Percentiles rank a stretch among this genome's conserved stretches.
These are phyloP conservation scores for Salix exigua DNA, from an alignment of 345 rosid genomes.

Conservation along the genomic window DNA sequence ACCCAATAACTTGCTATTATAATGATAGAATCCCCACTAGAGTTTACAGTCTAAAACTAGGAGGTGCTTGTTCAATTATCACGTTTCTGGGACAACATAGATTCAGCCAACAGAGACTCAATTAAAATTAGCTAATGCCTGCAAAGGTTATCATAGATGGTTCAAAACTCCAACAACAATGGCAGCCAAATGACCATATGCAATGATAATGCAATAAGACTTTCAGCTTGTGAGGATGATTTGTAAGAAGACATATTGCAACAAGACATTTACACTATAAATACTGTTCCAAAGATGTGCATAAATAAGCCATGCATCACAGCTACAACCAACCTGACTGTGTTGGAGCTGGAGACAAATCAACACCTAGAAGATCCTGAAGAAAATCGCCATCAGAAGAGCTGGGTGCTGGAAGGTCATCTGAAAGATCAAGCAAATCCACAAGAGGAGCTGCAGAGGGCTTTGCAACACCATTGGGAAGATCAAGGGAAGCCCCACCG, in stretches of 20 bases:
- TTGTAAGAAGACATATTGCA: background rate
- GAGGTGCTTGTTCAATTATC: background rate
- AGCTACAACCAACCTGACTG: slow-evolving; percentile 54
- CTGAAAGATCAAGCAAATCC: slow-evolving; percentile 87
- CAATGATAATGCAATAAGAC: background rate
- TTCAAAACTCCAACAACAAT: background rate
- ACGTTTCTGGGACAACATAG: background rate
- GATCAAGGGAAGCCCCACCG: slow-evolving; percentile 50
- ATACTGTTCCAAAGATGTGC: slow-evolving; percentile 3
- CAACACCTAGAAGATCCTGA: slow-evolving; percentile 88
- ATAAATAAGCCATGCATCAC: background rate
- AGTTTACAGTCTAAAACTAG: background rate
- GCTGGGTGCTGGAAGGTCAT: slow-evolving; percentile 69
- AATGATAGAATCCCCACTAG: background rate
- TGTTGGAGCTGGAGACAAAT: slow-evolving; percentile 50
- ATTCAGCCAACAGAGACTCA: background rate
- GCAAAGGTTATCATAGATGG: slow-evolving; percentile 4
- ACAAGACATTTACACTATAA: background rate
- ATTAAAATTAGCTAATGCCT: slow-evolving; percentile 3
- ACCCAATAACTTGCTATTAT: background rate
- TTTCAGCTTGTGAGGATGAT: background rate
- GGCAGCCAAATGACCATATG: background rate
- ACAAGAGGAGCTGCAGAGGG: slow-evolving; percentile 70
- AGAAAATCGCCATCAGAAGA: slow-evolving; percentile 84
- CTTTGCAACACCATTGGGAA: slow-evolving; percentile 86